phyloP scores from a whole-genome alignment of 2,329 filamentous ascomycete species.

The Hypocrella siamensis region DNA sequence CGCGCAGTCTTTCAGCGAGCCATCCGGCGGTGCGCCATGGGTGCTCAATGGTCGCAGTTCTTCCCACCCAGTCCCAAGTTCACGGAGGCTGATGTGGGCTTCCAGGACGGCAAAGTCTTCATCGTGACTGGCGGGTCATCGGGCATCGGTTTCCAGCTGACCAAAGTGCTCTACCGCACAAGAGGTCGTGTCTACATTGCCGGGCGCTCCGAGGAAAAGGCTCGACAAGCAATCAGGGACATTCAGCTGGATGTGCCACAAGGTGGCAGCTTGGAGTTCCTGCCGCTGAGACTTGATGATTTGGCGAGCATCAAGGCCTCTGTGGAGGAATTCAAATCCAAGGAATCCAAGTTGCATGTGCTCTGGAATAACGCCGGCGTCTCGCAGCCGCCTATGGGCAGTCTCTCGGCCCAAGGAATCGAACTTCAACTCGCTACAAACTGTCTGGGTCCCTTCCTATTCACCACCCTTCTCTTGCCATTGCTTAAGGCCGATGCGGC shows the following conservation, averaged over 20 bases:
- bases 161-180: slow-evolving; percentile 34
- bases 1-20: no score
- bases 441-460: slow-evolving; percentile 3
- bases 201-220: slow-evolving; percentile 29
- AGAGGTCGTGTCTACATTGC: slow-evolving; percentile 41
- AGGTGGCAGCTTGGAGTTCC: slow-evolving; percentile 24
- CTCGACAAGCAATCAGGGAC: slow-evolving; percentile 23
- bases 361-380: slow-evolving; percentile 30
- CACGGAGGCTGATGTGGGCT: slow-evolving; percentile 3
- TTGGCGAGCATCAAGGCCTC: slow-evolving; percentile 18
- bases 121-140: slow-evolving; percentile 31
- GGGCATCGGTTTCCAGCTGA: slow-evolving; percentile 34
- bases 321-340: slow-evolving; percentile 14
- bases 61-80: slow-evolving; percentile 3
- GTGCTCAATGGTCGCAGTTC: no score
- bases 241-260: slow-evolving; percentile 21
- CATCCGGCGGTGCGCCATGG: no score
- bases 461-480: slow-evolving; percentile 3
- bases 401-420: slow-evolving; percentile 23
- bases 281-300: slow-evolving; percentile 29
- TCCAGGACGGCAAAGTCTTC: slow-evolving; percentile 19
- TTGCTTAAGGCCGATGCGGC: slow-evolving; percentile 3
- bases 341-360: slow-evolving; percentile 18
- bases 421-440: slow-evolving; percentile 17
- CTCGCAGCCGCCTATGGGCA: slow-evolving; percentile 23